A percentile compares a stretch with the other conserved stretches of the same genome.
Conservation (phyloP, 768 basidiomycete genomes). For the Coprinopsis cinerea region DNA sequence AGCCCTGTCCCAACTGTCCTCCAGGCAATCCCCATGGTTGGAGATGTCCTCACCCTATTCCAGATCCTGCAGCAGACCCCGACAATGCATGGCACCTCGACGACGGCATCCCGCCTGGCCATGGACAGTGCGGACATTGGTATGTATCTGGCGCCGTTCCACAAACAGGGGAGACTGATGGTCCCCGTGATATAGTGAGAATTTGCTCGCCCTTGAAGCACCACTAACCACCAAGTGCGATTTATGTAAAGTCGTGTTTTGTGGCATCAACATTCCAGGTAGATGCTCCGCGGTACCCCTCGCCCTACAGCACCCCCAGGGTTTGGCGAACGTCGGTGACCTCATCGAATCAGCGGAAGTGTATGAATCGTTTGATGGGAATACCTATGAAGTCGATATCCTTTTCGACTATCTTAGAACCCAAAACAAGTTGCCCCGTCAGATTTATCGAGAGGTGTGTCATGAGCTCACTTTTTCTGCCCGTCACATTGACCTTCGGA, state of each 20-base stretch:
- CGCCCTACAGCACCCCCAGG: slow-evolving; percentile 59
- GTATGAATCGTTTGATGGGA: slow-evolving; percentile 79
- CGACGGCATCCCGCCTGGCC: slow-evolving; percentile 74
- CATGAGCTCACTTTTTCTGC: background rate
- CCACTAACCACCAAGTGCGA: slow-evolving; percentile 81
- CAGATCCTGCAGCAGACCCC: slow-evolving; percentile 61
- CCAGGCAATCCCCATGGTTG: slow-evolving; percentile 70
- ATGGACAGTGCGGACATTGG: slow-evolving; percentile 81
- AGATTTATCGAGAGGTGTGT: slow-evolving; percentile 72
- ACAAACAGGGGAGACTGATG: background rate
- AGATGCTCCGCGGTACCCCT: slow-evolving; percentile 64
- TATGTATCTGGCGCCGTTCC: slow-evolving; percentile 23
- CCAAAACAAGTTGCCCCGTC: slow-evolving; percentile 55
- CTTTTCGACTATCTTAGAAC: slow-evolving; percentile 75
- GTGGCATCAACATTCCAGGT: slow-evolving; percentile 71
- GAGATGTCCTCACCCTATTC: slow-evolving; percentile 75
- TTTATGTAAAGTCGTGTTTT: slow-evolving; percentile 77
- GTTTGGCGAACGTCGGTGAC: slow-evolving; percentile 61
- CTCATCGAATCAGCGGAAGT: slow-evolving; percentile 68
- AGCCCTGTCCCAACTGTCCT: slow-evolving; percentile 76
- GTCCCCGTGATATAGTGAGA: slow-evolving; percentile 46
- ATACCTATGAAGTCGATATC: slow-evolving; percentile 76
- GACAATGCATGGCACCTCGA: slow-evolving; percentile 76
- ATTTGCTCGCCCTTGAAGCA: slow-evolving; percentile 62
- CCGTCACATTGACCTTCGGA: background rate